phyloP scores from a whole-genome alignment of 208 protist genomes.

The Polymyxa betae region DNA sequence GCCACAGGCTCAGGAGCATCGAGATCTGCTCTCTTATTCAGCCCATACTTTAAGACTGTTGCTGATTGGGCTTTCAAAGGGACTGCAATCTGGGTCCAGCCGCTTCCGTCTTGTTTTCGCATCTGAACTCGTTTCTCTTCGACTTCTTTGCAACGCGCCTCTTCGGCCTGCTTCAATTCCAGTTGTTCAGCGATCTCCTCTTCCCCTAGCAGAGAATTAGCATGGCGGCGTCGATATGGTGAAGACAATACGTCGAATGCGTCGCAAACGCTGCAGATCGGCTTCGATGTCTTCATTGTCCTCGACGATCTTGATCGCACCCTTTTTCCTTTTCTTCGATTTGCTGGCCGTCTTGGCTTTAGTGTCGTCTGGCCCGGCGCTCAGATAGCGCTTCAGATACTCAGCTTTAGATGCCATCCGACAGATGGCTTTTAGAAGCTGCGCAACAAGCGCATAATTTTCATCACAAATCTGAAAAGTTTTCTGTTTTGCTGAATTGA shows the following conservation, averaged over 20 bases:
- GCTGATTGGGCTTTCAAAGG: background rate
- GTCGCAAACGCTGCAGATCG: background rate
- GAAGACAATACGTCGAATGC: background rate
- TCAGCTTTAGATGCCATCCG: conserved; percentile 45
- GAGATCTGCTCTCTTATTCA: background rate
- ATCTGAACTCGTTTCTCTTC: background rate
- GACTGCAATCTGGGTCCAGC: background rate
- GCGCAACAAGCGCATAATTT: no score
- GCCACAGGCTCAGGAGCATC: background rate
- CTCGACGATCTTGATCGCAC: conserved; percentile 5
- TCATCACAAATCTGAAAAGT: no score
- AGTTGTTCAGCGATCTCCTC: background rate
- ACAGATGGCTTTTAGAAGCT: no score
- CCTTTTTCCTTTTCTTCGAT: conserved; percentile 19
- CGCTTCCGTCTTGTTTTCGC: conserved; percentile 26
- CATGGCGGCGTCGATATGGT: background rate
- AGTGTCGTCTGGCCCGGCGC: background rate
- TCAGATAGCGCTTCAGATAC: conserved; percentile 40
- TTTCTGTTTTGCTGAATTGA: no score
- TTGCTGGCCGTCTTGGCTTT: background rate
- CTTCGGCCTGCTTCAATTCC: background rate
- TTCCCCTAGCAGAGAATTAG: background rate
- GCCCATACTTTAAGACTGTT: background rate
- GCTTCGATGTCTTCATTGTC: background rate
- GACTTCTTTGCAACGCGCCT: background rate